phyloP scores from a whole-genome alignment of 306 rosid species.

The Sphenostylis stenocarpa region DNA sequence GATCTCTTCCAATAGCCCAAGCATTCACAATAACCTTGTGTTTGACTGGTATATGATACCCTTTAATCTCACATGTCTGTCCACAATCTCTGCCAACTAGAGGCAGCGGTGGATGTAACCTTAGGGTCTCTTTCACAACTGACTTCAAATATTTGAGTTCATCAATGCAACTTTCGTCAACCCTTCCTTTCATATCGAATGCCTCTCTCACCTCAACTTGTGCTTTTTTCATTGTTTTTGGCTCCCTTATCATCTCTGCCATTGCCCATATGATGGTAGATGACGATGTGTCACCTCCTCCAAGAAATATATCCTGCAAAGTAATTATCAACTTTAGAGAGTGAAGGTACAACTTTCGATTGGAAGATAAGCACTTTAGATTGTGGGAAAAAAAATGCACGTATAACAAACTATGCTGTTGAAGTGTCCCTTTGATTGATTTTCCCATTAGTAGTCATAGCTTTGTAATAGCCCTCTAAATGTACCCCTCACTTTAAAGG shows the following conservation, averaged over 20 bases:
- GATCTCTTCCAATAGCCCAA: not conserved
- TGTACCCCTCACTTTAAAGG: too few species aligned
- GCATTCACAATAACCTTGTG: not conserved
- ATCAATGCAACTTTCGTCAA: not conserved
- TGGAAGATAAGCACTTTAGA: too few species aligned
- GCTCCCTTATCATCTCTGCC: not conserved
- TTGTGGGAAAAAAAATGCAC: too few species aligned
- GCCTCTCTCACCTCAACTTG: not conserved
- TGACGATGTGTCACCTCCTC: slow-evolving; percentile 24
- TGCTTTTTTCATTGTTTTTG: not conserved
- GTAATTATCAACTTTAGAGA: too few species aligned
- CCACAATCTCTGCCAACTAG: not conserved
- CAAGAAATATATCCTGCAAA: slow-evolving; percentile 11
- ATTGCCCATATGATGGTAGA: not conserved
- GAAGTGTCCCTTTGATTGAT: too few species aligned
- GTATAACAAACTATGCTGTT: too few species aligned
- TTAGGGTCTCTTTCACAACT: not conserved
- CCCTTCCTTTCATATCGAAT: not conserved
- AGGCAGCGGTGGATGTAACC: not conserved
- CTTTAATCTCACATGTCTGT: not conserved
- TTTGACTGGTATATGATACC: not conserved
- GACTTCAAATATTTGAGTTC: not conserved
- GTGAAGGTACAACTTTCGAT: not conserved
- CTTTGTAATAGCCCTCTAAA: too few species aligned
- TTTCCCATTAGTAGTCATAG: too few species aligned